Base-by-base conservation (phyloP, 2,329 filamentous ascomycete genomes). In the Alternaria gansuensis region DNA sequence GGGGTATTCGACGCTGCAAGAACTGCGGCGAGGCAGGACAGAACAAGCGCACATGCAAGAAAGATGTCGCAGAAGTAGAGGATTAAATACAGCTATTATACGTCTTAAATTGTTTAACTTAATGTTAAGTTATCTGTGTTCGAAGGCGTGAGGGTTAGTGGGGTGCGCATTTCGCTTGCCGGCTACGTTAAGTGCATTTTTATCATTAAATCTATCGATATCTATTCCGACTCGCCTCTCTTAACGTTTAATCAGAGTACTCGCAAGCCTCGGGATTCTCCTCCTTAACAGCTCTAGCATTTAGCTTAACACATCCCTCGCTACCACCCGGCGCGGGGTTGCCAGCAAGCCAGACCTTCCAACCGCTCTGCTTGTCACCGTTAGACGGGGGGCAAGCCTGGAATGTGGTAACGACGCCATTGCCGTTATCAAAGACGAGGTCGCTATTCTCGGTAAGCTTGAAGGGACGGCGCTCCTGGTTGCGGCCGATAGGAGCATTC, bases 271-370 rank as follows among this genome's bases (percentile, higher is more conserved):
- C 45, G 3, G 28, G 29, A 1, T 23, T 48, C 17, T 21, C n/a
- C 11, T 49, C 45, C 45, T 49, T 49, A 3, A 49, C 45, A 4
- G 45, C 45, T n/a, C 45, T 34, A 37, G 45, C 45, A 34, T 49
- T 49, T 10, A 49, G 31, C 23, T 13, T 31, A 49, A 49, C 45
- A 34, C 45, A 49, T 1, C 45, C 45, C 45, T 49, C 31, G 14
- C 23, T 49, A 34, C 45, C 45, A 23, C 31, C 45, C 4, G 45
- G 45, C 31, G 37, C 37, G 6, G 7, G 5, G 3, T 17, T 13
- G 4, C 45, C 45, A 2, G 33, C 45, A 3, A 49, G 45, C 45
- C 45, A 49, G 23, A 49, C 45, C 6, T 37, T 6, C 45, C 45
- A 49, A 8, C 45, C 45, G 0, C 3, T 24, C 11, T 17, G 10